Evolutionary conservation across 2,329 filamentous ascomycete genomes (phyloP).

Genomic region (Conoideocrella luteorostrata): DNA sequence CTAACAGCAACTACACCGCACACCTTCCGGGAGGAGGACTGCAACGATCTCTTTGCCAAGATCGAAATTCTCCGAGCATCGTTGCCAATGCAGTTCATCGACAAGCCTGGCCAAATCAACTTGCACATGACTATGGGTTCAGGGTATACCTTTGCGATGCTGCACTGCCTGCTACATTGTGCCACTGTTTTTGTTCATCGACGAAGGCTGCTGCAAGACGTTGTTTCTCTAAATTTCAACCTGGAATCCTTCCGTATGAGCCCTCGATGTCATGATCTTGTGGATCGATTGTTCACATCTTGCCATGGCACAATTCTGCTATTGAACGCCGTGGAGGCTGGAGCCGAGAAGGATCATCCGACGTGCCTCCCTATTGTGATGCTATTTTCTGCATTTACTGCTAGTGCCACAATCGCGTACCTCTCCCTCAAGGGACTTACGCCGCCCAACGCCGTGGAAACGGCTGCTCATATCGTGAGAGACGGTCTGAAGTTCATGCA

Average conservation of each 20-base stretch:
- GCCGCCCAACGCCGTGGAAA: slow-evolving; percentile 49
- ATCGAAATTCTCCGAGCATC: slow-evolving; percentile 49
- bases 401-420: slow-evolving; percentile 55
- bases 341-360: slow-evolving; percentile 51
- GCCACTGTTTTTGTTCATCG: slow-evolving; percentile 56
- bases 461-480: slow-evolving; percentile 49
- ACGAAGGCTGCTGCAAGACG: slow-evolving; percentile 51
- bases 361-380: slow-evolving; percentile 58
- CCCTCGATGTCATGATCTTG: slow-evolving; percentile 43
- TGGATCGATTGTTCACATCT: slow-evolving; percentile 51
- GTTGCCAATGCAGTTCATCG: slow-evolving; percentile 52
- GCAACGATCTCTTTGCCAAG: slow-evolving; percentile 42
- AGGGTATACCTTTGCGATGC: slow-evolving; percentile 56
- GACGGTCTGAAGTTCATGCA: slow-evolving; percentile 54
- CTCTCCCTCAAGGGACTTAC: slow-evolving; percentile 56
- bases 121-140: slow-evolving; percentile 60
- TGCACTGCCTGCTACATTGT: slow-evolving; percentile 55
- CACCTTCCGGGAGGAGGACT: slow-evolving; percentile 49
- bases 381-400: slow-evolving; percentile 56
- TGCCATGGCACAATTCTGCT: slow-evolving; percentile 53
- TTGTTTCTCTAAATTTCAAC: slow-evolving; percentile 45
- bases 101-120: slow-evolving; percentile 55
- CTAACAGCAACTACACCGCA: slow-evolving; percentile 46
- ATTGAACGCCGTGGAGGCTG: slow-evolving; percentile 47
- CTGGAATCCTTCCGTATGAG: slow-evolving; percentile 47